Base-by-base conservation (phyloP, 2,329 filamentous ascomycete genomes). In the Magnaporthiopsis poae region DNA sequence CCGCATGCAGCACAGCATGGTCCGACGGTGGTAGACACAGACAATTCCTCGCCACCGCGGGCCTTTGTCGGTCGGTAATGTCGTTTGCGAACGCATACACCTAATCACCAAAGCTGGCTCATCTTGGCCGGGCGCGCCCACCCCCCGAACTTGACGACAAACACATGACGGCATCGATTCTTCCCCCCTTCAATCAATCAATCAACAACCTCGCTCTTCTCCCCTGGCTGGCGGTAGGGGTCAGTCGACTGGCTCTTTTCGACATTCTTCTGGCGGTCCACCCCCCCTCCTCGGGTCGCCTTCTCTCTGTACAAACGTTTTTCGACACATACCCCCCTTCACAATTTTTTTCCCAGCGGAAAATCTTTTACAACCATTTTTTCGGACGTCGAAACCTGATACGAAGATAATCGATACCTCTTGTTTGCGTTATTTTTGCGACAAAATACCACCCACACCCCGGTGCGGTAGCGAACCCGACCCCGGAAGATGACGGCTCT, bases 1-100 rank as follows among this genome's bases (percentile, higher is more conserved):
- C 74, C 81, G 85, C 75, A 83, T 88, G 81, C 84, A 85, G 74
- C 83, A 85, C 73, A 72, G 77, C 66, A 78, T 85, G 69, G 77
- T 77, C 67, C 79, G 82, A 69, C 81, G 82, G 70, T 87, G 84
- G 84, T 86, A 86, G 35, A 36, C 35, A 77, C 31, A 31, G 31
- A 31, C 31, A 71, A 71, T 70, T 66, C 67, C 66, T 64, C 74
- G 72, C 75, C 75, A 73, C 76, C 73, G 74, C 77, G 72, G 74
- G 69, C 71, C 70, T 74, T 74, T 77, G 76, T 74, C 72, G 71
- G 72, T 70, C 70, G 68, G 60, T 31, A 65, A 65, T 56, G 13
- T 25, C 64, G 21, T 65, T 68, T 63, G 65, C 60, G 31, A 3
- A 33, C 62, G 46, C 64, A 8, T 12, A 35, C 33, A n/a, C 66